Evolutionary conservation across 192 early-diverging fungal species (phyloP).

Genomic region (Coemansia umbellata): DNA sequence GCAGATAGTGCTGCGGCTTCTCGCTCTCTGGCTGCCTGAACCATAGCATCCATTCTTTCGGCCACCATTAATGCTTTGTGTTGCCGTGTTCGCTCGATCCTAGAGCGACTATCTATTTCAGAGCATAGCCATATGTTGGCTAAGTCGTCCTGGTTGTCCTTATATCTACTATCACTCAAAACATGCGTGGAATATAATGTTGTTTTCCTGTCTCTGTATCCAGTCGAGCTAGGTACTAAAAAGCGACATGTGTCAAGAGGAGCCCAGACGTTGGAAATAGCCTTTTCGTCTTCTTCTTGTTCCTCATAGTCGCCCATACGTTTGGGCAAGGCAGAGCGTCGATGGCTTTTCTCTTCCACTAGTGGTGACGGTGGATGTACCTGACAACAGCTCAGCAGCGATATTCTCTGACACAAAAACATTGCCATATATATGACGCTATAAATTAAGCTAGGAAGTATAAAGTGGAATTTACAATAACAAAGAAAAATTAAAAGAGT

Average conservation of each 20-base stretch:
- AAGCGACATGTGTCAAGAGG: no score
- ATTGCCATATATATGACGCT: no score
- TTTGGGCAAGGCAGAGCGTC: background rate
- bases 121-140: slow-evolving; percentile 32
- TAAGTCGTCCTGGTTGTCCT: background rate
- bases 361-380: slow-evolving; percentile 8
- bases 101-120: slow-evolving; percentile 12
- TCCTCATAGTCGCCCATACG: background rate
- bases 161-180: no score
- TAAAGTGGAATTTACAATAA: no score
- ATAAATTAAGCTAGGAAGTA: no score
- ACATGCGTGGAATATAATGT: no score
- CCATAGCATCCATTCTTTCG: slow-evolving; percentile 14
- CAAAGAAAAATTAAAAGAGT: no score
- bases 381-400: slow-evolving; percentile 27
- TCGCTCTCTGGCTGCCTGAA: slow-evolving; percentile 13
- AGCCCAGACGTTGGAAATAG: slow-evolving; percentile 16
- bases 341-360: background rate
- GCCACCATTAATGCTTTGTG: slow-evolving; percentile 20
- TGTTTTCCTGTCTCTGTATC: no score
- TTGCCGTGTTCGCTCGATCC: slow-evolving; percentile 5
- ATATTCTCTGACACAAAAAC: slow-evolving; percentile 6
- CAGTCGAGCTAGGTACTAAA: no score
- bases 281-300: background rate
- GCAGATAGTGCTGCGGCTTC: background rate